Evolutionary conservation across 306 rosid genomes (phyloP).

Genomic region (Aeschynomene evenia): DNA sequence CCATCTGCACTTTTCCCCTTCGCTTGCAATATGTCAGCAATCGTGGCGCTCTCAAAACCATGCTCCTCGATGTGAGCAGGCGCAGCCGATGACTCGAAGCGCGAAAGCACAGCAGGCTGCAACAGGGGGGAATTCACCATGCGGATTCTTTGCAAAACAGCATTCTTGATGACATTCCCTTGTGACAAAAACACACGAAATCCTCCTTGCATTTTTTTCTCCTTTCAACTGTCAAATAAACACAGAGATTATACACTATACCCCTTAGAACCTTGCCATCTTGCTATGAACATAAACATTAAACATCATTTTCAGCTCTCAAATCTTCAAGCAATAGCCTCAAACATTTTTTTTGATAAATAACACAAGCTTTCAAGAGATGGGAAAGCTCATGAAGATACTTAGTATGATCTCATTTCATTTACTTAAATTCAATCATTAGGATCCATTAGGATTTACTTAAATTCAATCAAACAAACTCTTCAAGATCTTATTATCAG

Average conservation of each 20-base stretch:
- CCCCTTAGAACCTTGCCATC: constrained; percentile 10
- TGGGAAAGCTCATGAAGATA: too few species aligned
- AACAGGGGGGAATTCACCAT: constrained; percentile 60
- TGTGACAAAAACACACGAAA: constrained; percentile 54
- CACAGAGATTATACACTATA: not conserved
- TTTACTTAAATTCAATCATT: not conserved
- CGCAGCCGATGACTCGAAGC: constrained; percentile 52
- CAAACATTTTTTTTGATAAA: too few species aligned
- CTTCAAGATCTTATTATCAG: not conserved
- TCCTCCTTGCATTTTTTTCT: constrained; percentile 76
- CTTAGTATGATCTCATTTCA: not conserved
- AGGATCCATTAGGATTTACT: not conserved
- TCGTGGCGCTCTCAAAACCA: constrained; percentile 95
- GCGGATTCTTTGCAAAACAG: constrained; percentile 74
- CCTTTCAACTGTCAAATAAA: constrained; percentile 35
- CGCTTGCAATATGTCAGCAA: constrained; percentile 65
- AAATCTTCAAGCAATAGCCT: not conserved
- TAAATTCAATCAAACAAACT: not conserved
- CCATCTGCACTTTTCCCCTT: constrained; percentile 95
- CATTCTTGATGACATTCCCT: constrained; percentile 66
- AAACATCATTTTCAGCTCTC: not conserved
- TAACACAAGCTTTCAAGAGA: too few species aligned
- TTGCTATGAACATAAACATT: not conserved
- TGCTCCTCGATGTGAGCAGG: constrained; percentile 85
- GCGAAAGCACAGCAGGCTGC: constrained; percentile 61